Evolutionary conservation across 2,329 filamentous ascomycete genomes (phyloP).

Genomic region (Dothideomycetes sp.): DNA sequence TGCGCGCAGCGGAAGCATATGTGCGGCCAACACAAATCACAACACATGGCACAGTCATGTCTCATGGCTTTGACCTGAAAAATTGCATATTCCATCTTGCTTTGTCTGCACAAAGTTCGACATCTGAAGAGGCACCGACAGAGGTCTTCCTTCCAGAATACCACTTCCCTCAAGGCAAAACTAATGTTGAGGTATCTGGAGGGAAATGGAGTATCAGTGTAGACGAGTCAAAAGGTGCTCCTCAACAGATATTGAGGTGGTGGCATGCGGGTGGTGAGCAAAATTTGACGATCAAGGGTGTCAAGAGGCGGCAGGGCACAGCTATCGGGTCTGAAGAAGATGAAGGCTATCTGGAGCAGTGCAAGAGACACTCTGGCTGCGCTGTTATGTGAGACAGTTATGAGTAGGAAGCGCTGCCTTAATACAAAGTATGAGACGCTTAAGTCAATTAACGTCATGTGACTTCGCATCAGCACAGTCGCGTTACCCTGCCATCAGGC

Average conservation of each 20-base stretch:
- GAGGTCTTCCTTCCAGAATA: constrained; percentile 81
- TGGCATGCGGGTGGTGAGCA: constrained; percentile 88
- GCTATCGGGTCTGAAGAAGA: constrained; percentile 45
- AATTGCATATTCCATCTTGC: constrained; percentile 68
- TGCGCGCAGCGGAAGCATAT: constrained; percentile 86
- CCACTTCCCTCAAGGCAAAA: constrained; percentile 73
- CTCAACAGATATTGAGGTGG: constrained; percentile 72
- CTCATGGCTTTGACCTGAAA: constrained; percentile 73
- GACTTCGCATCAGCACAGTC: constrained; percentile 3
- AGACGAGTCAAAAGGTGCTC: constrained; percentile 54
- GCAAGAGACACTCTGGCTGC: constrained; percentile 36
- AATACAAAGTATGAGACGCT: too few species aligned
- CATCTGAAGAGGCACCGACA: constrained; percentile 60
- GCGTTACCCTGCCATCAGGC: constrained; percentile 1
- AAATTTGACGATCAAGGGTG: constrained; percentile 63
- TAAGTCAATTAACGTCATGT: constrained; percentile 8
- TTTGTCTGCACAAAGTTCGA: constrained; percentile 52
- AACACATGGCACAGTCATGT: constrained; percentile 60
- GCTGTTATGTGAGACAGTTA: constrained; percentile 39
- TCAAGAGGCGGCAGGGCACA: constrained; percentile 49
- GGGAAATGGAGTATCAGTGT: constrained; percentile 83
- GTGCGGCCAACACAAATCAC: constrained; percentile 73
- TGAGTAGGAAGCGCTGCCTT: too few species aligned
- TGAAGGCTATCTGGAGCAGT: constrained; percentile 65
- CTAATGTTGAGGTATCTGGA: constrained; percentile 64